Evolutionary conservation across 805 yeast species (phyloP), one percentile per base, ranked within the genome.

Genomic region (Lipomyces yamanashiensis): DNA sequence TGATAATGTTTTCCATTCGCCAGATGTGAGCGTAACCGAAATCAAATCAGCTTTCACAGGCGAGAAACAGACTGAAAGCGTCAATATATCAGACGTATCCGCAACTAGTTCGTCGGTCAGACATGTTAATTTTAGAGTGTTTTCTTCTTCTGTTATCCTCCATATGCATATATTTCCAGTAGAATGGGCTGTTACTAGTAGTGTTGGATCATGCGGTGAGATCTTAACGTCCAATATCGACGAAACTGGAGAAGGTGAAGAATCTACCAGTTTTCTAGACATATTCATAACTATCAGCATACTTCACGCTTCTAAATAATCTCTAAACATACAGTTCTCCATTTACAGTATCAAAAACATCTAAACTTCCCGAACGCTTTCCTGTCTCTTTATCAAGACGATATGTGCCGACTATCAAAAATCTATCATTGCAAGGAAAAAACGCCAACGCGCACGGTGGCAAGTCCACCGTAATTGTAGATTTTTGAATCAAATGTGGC

Each of bases 361-460:
- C 88, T 1, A 85, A 68, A 0, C 85, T 72, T 0, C 99, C 99
- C 53, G 84, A 81, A 62, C 97, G 79, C 0, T 72, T 68, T 0
- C 88, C 87, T 15, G 81, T 77, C 9, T 80, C 79, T 49, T 49
- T 40, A 54, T 90, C 86, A 43, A 93, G 78, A 60, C 87, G 84
- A 73, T 95, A 93, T 0, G 97, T 92, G 0, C 98, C 98, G 0
- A 90, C 74, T 10, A 90, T 72, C 1, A 90, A 67, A 9, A 82
- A 72, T 0, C 81, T 70, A 2, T 75, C 70, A 49, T 85, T 84
- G 0, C 71, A 63, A 0, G 89, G 88, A 57, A 82, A 84, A 9
- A 87, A 80, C 43, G 87, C 80, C 3, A 93, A 74, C 50, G 90
- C 87, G 74, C 98, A 95, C 0, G 98, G 98, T 0, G 98, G 98